Base-by-base conservation (phyloP, 345 rosid species). In the Cardamine resedifolia region DNA sequence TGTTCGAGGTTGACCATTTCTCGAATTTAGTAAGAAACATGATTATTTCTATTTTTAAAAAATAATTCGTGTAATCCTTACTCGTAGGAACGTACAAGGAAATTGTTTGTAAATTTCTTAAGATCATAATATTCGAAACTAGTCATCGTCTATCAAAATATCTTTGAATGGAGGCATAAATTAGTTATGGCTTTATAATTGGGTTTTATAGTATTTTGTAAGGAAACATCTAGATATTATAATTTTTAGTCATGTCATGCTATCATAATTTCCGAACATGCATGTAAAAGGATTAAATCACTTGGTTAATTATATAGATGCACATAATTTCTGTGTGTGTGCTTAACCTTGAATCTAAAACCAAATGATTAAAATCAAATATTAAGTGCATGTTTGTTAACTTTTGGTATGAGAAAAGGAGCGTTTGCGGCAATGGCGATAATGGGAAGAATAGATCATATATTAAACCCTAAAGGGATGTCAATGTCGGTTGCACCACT, bases 391-490 rank as follows among this genome's bases (percentile, higher is more conserved):
- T n/a, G 14, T 47, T 30, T 66, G 30, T 28, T 31, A 36, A 31
- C 23, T 10, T 14, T 28, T 39, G 31, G 68, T 39, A 58, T 52
- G 61, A 20, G 12, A 47, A 61, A 81, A 91, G 97, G 97, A n/a
- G 97, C 96, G 52, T 91, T 89, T 74, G 91, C 82, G 21, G 96
- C 97, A 1, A 91, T 91, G 97, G 96, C 96, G 3, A 28, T 87
- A 68, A 70, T 89, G 68, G 96, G 93, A 72, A 91, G 83, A 81
- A 72, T 91, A 59, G 97, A 91, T 71, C 89, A 91, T 27, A 72
- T 86, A 4, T 63, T 91, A 30, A 89, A 85, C 23, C 82, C 91
- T 1, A 85, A 80, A 75, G 97, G 93, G 57, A 48, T 91, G 43
- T 86, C 94, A 6, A 81, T 87, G 71, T 85, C 94, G 3, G 85